phyloP scores from a whole-genome alignment of 202 grass and related monocot genomes.

The Saccharum hybrid region DNA sequence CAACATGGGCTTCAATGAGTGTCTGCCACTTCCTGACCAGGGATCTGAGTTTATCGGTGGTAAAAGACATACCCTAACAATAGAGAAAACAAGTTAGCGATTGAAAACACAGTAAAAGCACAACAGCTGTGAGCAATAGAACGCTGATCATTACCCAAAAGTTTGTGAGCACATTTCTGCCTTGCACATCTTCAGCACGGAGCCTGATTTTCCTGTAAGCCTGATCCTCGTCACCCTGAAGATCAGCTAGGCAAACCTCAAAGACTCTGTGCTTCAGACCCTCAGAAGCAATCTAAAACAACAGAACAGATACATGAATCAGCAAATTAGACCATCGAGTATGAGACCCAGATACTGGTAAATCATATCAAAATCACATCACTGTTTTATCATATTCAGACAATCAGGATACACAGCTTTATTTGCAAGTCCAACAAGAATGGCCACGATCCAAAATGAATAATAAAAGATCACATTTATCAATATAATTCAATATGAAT shows the following conservation, averaged over 20 bases:
- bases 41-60: constrained; percentile 78
- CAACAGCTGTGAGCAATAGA: background rate
- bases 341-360: background rate
- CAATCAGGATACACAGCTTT: background rate
- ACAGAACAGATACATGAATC: background rate
- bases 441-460: background rate
- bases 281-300: constrained; percentile 84
- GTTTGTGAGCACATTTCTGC: constrained; percentile 86
- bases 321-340: background rate
- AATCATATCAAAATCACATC: background rate
- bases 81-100: background rate
- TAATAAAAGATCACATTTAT: background rate
- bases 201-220: constrained; percentile 90
- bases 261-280: constrained; percentile 93
- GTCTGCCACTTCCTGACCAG: constrained; percentile 94
- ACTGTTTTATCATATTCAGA: background rate
- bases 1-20: constrained; percentile 85
- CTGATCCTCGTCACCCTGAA: constrained; percentile 91
- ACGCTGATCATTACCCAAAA: constrained; percentile 68
- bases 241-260: constrained; percentile 88
- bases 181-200: constrained; percentile 84
- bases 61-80: constrained; percentile 81
- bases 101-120: background rate
- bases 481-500: background rate
- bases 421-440: background rate